Conservation (phyloP, 345 rosid species). For the Aquilaria malaccensis region DNA sequence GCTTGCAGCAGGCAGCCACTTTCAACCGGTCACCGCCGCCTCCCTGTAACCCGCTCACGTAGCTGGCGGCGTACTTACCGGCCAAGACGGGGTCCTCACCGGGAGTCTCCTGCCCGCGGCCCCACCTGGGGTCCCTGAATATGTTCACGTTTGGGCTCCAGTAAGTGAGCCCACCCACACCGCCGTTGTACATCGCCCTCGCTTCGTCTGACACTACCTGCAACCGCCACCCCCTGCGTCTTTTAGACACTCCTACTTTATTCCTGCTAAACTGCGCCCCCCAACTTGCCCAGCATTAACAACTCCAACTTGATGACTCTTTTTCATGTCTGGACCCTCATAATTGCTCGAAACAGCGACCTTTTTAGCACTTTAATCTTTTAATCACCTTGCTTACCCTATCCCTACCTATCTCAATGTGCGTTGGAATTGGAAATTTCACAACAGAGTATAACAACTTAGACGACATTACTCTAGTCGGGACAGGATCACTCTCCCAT, state of each 20-base stretch:
- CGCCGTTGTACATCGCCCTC: slow-evolving; percentile 64
- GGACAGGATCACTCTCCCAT: too few relatives aligned
- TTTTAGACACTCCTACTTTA: neutral
- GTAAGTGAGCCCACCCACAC: slow-evolving; percentile 60
- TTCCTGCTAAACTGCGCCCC: slow-evolving; percentile 15
- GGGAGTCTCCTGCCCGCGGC: slow-evolving; percentile 89
- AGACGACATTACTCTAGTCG: too few relatives aligned
- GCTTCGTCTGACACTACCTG: slow-evolving; percentile 82
- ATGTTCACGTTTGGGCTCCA: slow-evolving; percentile 86
- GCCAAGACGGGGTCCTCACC: slow-evolving; percentile 83
- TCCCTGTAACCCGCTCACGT: slow-evolving; percentile 74
- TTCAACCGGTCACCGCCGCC: slow-evolving; percentile 44
- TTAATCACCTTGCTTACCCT: too few relatives aligned
- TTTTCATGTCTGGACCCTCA: too few relatives aligned
- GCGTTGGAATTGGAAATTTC: too few relatives aligned
- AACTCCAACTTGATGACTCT: too few relatives aligned
- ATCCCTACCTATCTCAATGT: too few relatives aligned
- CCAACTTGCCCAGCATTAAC: neutral
- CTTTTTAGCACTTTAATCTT: too few relatives aligned
- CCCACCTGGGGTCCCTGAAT: slow-evolving; percentile 87
- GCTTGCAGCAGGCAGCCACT: slow-evolving; percentile 86
- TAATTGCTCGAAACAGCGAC: too few relatives aligned
- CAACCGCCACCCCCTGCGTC: neutral
- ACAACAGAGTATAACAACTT: too few relatives aligned
- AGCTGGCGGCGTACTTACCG: slow-evolving; percentile 68